Conservation (phyloP, 2,329 filamentous ascomycete genomes). For the Cytospora paraplurivora region DNA sequence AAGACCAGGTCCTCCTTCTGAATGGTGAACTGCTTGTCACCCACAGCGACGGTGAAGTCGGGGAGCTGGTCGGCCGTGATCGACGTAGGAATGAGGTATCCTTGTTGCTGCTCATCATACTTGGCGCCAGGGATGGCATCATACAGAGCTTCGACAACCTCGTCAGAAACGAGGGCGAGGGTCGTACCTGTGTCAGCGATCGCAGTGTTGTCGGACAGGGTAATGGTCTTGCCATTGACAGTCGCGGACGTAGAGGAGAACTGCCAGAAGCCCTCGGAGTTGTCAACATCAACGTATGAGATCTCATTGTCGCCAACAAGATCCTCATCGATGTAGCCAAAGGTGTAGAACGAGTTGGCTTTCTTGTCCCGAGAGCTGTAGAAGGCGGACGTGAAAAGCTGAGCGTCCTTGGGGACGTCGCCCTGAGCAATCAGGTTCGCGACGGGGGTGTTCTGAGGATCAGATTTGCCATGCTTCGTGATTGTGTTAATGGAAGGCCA, state of each 20-base stretch:
- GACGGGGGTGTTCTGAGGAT: conserved; percentile 61
- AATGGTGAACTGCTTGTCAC: conserved; percentile 59
- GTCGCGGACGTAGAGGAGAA: conserved; percentile 59
- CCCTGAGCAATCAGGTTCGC: conserved; percentile 66
- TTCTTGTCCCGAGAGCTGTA: conserved; percentile 57
- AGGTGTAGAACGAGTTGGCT: conserved; percentile 67
- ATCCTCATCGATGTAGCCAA: conserved; percentile 70
- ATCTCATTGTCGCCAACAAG: conserved; percentile 58
- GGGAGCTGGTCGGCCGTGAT: conserved; percentile 58
- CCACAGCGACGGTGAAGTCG: conserved; percentile 63
- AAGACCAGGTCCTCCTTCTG: conserved; percentile 47
- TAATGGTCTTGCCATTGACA: conserved; percentile 57
- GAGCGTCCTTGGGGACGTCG: conserved; percentile 48
- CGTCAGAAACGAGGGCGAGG: conserved; percentile 65
- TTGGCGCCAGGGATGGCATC: conserved; percentile 61
- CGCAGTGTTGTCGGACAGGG: conserved; percentile 59
- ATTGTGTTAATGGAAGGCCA: conserved; percentile 67
- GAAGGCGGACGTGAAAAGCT: conserved; percentile 67
- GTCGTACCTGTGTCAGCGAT: conserved; percentile 75
- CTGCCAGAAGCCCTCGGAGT: conserved; percentile 68
- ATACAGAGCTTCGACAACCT: conserved; percentile 64
- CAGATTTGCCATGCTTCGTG: conserved; percentile 42
- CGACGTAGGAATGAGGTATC: conserved; percentile 62
- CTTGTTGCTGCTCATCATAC: conserved; percentile 59
- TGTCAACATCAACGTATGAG: conserved; percentile 64